These are phyloP conservation scores for Gymnopilus dilepis DNA, from an alignment of 768 basidiomycete species.

Conservation along the genomic window DNA sequence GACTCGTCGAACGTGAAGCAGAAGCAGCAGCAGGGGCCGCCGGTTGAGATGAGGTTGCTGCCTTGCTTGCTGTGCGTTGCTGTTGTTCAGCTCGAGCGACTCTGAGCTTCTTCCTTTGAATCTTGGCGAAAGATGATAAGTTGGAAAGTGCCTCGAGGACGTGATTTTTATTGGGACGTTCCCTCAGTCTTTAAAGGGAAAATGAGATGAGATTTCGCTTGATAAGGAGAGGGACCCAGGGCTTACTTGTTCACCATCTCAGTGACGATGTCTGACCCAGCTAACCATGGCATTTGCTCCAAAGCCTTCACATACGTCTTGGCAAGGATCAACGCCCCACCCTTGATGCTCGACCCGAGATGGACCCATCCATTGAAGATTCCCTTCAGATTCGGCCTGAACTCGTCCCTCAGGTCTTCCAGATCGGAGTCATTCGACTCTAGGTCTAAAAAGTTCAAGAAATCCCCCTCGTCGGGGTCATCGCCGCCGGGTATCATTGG, in stretches of 20 bases:
- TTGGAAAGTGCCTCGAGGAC: slow-evolving; percentile 57
- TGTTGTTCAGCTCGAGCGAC: slow-evolving; percentile 14
- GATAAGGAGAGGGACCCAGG: neutral
- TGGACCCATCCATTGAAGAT: slow-evolving; percentile 65
- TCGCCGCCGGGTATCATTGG: slow-evolving; percentile 37
- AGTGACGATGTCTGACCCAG: slow-evolving; percentile 52
- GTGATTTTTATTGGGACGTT: slow-evolving; percentile 58
- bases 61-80: slow-evolving; percentile 24
- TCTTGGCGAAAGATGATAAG: slow-evolving; percentile 53
- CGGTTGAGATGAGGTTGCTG: slow-evolving; percentile 11
- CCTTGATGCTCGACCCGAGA: slow-evolving; percentile 43
- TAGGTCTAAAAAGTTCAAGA: slow-evolving; percentile 55
- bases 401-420: slow-evolving; percentile 66
- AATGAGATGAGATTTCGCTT: neutral
- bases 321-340: slow-evolving; percentile 39
- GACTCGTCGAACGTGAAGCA: too few relatives aligned
- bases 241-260: slow-evolving; percentile 61
- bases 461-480: slow-evolving; percentile 51
- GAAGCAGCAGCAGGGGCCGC: neutral
- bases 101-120: slow-evolving; percentile 49
- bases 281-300: slow-evolving; percentile 62
- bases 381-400: slow-evolving; percentile 58
- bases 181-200: slow-evolving; percentile 45
- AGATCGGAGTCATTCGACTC: slow-evolving; percentile 59
- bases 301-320: slow-evolving; percentile 51